phyloP scores from a whole-genome alignment of 768 basidiomycete species.

The Auriscalpium vulgare region DNA sequence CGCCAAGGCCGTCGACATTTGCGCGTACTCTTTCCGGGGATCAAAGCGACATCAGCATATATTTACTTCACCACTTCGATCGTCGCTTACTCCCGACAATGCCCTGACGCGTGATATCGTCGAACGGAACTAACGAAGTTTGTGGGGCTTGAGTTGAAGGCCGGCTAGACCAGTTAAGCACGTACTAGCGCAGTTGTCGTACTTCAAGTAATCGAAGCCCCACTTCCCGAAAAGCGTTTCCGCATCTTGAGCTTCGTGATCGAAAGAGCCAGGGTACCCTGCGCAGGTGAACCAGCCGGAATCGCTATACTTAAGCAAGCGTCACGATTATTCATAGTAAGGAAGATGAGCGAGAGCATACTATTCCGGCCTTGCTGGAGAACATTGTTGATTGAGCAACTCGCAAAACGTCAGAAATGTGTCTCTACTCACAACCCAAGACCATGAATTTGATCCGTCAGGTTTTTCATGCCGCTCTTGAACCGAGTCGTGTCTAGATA shows the following conservation, averaged over 20 bases:
- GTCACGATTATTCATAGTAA: not conserved
- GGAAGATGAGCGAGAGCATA: constrained; percentile 21
- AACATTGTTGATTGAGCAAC: not conserved
- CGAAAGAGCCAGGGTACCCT: constrained; percentile 56
- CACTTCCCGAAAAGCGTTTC: constrained; percentile 39
- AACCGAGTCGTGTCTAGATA: constrained; percentile 40
- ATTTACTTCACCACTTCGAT: constrained; percentile 1
- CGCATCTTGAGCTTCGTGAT: constrained; percentile 48
- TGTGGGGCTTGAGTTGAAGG: not conserved
- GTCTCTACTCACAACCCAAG: constrained; percentile 43
- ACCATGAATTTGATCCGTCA: constrained; percentile 47
- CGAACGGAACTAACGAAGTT: constrained; percentile 40
- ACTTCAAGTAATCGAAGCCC: constrained; percentile 65
- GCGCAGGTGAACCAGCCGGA: constrained; percentile 65
- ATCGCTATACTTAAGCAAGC: constrained; percentile 45
- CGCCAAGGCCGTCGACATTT: constrained; percentile 53
- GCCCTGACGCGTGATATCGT: constrained; percentile 46
- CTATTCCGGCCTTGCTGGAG: constrained; percentile 52
- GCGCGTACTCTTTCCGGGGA: constrained; percentile 38
- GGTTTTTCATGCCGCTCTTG: constrained; percentile 47
- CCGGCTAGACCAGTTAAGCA: not conserved
- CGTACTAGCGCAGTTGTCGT: constrained; percentile 54
- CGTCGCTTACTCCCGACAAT: constrained; percentile 42
- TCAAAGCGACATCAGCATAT: not conserved
- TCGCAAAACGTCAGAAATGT: not conserved